These are phyloP conservation scores for Penicillium rolfsii DNA, from an alignment of 2,329 filamentous ascomycete genomes.

Conservation along the genomic window DNA sequence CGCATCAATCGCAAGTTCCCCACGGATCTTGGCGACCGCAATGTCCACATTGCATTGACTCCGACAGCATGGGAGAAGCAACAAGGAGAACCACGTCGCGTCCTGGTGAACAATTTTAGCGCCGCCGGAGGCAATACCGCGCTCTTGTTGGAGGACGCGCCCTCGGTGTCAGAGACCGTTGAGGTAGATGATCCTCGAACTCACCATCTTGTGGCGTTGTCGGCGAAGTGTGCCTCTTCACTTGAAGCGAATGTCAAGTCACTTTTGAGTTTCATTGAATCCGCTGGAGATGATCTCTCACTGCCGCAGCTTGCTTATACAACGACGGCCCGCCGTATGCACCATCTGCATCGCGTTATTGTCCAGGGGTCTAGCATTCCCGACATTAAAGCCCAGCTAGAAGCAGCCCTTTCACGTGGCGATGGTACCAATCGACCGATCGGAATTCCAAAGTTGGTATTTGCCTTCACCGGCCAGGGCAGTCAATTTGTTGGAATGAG, in stretches of 20 bases:
- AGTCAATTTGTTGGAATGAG: neutral
- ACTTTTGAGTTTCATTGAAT: conserved; percentile 57
- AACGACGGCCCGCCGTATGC: conserved; percentile 65
- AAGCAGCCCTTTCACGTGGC: neutral
- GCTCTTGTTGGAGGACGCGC: conserved; percentile 46
- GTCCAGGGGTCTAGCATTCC: conserved; percentile 4
- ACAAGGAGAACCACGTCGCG: conserved; percentile 33
- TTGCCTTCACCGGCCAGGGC: conserved; percentile 17
- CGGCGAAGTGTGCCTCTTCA: conserved; percentile 55
- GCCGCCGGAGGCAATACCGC: conserved; percentile 72
- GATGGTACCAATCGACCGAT: neutral
- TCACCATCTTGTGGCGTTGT: conserved; percentile 59
- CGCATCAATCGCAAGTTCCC: conserved; percentile 40
- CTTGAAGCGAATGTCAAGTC: conserved; percentile 57
- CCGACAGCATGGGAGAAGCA: conserved; percentile 48
- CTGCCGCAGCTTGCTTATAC: conserved; percentile 63
- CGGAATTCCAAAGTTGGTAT: neutral
- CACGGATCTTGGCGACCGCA: conserved; percentile 38
- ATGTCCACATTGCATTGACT: conserved; percentile 36
- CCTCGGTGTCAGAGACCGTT: neutral
- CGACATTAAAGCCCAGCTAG: neutral
- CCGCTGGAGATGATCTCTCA: conserved; percentile 49
- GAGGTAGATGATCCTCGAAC: conserved; percentile 52
- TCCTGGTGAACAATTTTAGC: conserved; percentile 67
- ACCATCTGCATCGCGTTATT: conserved; percentile 45